phyloP scores from a whole-genome alignment of 2,329 filamentous ascomycete genomes.

The Neonectria ditissima region DNA sequence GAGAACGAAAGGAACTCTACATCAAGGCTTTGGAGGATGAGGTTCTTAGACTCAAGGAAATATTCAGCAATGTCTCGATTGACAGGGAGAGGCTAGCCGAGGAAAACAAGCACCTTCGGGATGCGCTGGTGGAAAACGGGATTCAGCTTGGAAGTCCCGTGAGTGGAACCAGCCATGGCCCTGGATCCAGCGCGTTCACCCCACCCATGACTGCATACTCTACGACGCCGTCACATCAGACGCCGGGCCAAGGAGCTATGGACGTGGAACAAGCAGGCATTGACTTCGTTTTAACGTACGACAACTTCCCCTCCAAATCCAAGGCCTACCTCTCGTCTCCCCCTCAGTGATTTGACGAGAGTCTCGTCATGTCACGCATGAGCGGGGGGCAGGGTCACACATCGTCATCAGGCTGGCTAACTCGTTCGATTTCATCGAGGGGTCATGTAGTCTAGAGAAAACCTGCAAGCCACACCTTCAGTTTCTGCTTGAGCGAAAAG shows the following conservation, averaged over 20 bases:
- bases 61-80: slow-evolving; percentile 78
- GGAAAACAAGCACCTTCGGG: slow-evolving; percentile 82
- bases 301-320: slow-evolving; percentile 62
- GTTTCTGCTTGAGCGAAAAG: slow-evolving; percentile 74
- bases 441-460: slow-evolving; percentile 80
- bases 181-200: slow-evolving; percentile 59
- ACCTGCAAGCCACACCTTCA: slow-evolving; percentile 94
- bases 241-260: slow-evolving; percentile 56
- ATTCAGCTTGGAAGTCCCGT: slow-evolving; percentile 53
- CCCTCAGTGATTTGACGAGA: slow-evolving; percentile 58
- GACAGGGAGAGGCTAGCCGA: slow-evolving; percentile 81
- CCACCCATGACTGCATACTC: slow-evolving; percentile 60
- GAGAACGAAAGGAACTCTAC: slow-evolving; percentile 95
- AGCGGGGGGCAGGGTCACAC: slow-evolving; percentile 7
- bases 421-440: slow-evolving; percentile 54
- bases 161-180: slow-evolving; percentile 66
- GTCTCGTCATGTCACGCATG: slow-evolving; percentile 27
- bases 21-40: slow-evolving; percentile 95
- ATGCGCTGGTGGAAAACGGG: slow-evolving; percentile 65
- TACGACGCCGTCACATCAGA: slow-evolving; percentile 52
- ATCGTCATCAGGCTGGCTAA: slow-evolving; percentile 54
- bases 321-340: slow-evolving; percentile 75
- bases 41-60: slow-evolving; percentile 87
- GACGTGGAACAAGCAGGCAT: slow-evolving; percentile 88
- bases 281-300: slow-evolving; percentile 93